Evolutionary conservation across 1,139 yeast genomes (phyloP).

Genomic region (Taphrina deformans): DNA sequence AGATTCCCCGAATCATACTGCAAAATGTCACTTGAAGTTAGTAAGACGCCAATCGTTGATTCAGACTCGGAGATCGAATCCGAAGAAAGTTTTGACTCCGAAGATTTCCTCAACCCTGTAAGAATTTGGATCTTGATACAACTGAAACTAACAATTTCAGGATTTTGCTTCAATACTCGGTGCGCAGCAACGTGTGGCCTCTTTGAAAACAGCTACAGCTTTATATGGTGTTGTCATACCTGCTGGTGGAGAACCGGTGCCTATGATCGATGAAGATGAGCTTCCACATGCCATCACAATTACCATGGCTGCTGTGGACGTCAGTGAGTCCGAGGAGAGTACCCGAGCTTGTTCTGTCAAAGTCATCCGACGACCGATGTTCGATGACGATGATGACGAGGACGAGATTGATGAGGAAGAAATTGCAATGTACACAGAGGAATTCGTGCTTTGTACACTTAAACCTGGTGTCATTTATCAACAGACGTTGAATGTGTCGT

Average conservation of each 20-base stretch:
- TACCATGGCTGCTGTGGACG: constrained; percentile 95
- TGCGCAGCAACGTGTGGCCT: constrained; percentile 26
- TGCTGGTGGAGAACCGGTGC: constrained; percentile 59
- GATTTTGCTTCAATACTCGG: constrained; percentile 33
- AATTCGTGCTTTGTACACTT: constrained; percentile 79
- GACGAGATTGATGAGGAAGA: constrained; percentile 50
- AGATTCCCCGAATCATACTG: neutral
- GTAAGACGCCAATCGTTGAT: neutral
- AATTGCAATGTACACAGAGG: constrained; percentile 48
- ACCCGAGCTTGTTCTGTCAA: constrained; percentile 80
- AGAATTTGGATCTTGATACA: neutral
- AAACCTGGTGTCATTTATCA: constrained; percentile 78
- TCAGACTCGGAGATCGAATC: constrained; percentile 19
- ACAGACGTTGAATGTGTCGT: constrained; percentile 85
- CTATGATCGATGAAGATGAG: constrained; percentile 60
- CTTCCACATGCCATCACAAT: constrained; percentile 85
- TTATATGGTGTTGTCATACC: constrained; percentile 22
- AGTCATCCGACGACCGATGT: constrained; percentile 56
- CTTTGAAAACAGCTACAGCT: constrained; percentile 27
- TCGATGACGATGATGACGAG: constrained; percentile 46
- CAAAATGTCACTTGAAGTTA: neutral
- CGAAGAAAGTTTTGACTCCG: constrained; percentile 19
- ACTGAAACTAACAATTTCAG: neutral
- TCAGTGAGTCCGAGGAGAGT: constrained; percentile 76
- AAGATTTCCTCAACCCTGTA: constrained; percentile 29